Conservation (phyloP, 768 basidiomycete genomes). For the Strobilomyces confusus region DNA sequence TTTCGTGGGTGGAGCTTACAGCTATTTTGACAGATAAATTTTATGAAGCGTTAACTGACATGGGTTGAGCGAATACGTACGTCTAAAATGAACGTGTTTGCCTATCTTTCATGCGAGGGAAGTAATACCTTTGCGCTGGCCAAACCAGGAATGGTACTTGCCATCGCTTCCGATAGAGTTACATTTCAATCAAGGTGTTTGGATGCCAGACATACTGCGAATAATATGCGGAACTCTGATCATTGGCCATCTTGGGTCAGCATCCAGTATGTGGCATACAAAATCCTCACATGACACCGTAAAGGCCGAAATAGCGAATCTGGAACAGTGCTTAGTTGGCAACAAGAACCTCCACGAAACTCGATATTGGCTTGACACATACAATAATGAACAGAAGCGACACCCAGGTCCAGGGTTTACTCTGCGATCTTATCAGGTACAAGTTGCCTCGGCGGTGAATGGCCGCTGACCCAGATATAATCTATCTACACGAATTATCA, state of each 20-base stretch:
- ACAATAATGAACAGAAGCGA: not conserved
- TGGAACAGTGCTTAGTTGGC: not conserved
- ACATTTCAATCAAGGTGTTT: not conserved
- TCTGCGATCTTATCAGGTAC: not conserved
- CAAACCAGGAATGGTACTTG: not conserved
- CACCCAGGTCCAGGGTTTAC: not conserved
- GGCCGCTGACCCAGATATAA: not conserved
- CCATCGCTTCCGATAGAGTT: not conserved
- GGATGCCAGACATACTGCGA: not conserved
- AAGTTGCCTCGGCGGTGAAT: not conserved
- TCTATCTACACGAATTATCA: not conserved
- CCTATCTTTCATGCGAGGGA: too few species aligned
- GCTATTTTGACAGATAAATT: not conserved
- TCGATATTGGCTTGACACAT: not conserved
- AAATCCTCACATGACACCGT: not conserved
- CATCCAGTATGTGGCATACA: not conserved
- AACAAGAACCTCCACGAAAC: not conserved
- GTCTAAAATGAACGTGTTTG: not conserved
- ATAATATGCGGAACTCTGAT: not conserved
- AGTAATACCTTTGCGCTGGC: constrained; percentile 3
- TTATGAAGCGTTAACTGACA: not conserved
- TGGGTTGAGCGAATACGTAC: not conserved
- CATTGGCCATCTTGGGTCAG: not conserved
- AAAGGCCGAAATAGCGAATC: constrained; percentile 5
- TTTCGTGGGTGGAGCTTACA: not conserved